Evolutionary conservation across 495 filamentous ascomycete genomes (phyloP), one percentile per base, ranked within the genome.

Genomic region (Penicillium roqueforti): DNA sequence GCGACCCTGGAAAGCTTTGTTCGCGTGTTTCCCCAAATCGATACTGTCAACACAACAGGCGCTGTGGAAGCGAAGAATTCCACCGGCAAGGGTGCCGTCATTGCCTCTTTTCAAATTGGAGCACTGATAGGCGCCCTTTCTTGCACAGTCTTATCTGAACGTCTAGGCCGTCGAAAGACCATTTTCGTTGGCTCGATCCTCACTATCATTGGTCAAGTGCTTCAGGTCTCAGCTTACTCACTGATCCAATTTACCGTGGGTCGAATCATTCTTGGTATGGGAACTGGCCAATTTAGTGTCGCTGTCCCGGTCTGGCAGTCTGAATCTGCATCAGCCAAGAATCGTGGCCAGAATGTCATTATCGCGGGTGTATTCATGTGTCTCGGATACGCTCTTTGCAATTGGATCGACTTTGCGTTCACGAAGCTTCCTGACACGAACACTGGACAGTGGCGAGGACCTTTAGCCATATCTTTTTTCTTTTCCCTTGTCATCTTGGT

Each of bases 361-460:
- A 61, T 75, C 3, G 73, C 77, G 31, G 74, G 76, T 10, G 66
- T 78, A 11, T 79, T 69, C 61, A 80, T 79, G 43, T 58, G 83
- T 80, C 53, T 74, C 83, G 43, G 84, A 82, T 39, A 81, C 25
- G 25, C 18, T 8, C 7, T 46, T 8, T 19, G 14, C 13, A 84
- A 85, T 54, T 87, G 83, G 83, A 75, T 87, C n/a, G 80, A 83
- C 57, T 87, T 80, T 50, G 78, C 73, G 18, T 51, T 75, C 13
- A 77, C n/a, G n/a, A n/a, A n/a, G n/a, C n/a, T n/a, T n/a, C n/a
- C n/a, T n/a, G n/a, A 58, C 58, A 75, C 71, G 44, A 58, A 71
- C 5, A 48, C 58, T 19, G 74, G 76, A 10, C 68, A 73, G n/a
- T 83, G 80, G 80, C 69, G 81, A 14, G 63, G 83, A 10, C 70